Evolutionary conservation across 371 early-diverging fungal species (phyloP).

Genomic region (Mucor lusitanicus): DNA sequence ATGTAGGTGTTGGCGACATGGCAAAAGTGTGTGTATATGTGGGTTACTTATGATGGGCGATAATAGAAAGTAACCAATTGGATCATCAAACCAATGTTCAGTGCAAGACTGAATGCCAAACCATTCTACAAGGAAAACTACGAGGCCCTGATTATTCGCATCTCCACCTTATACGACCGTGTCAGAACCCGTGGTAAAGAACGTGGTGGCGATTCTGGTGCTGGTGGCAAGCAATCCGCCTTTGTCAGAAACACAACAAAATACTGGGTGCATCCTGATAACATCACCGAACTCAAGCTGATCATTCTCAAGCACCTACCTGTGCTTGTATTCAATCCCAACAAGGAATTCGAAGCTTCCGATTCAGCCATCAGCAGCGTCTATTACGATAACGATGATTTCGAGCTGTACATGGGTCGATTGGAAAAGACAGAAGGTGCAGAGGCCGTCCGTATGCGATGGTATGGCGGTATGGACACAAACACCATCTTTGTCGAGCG

Average conservation of each 20-base stretch:
- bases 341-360: constrained; percentile 67
- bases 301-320: constrained; percentile 95
- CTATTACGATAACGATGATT: constrained; percentile 95
- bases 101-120: constrained; percentile 80
- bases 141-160: constrained; percentile 86
- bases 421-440: constrained; percentile 96
- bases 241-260: constrained; percentile 93
- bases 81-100: constrained; percentile 87
- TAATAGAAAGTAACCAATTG: constrained; percentile 82
- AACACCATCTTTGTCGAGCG: constrained; percentile 96
- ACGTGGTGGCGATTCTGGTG: constrained; percentile 51
- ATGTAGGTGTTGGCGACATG: constrained; percentile 48
- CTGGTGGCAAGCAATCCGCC: constrained; percentile 54
- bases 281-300: constrained; percentile 94
- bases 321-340: constrained; percentile 92
- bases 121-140: constrained; percentile 93
- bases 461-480: constrained; percentile 91
- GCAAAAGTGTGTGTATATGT: not conserved
- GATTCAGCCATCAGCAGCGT: constrained; percentile 96
- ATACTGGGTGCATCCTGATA: constrained; percentile 99
- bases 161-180: constrained; percentile 89
- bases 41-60: not conserved
- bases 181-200: constrained; percentile 83
- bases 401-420: constrained; percentile 93
- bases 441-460: constrained; percentile 92